These are phyloP conservation scores for Osmanthus fragrans DNA, from an alignment of 257 asterid species.

Conservation along the genomic window DNA sequence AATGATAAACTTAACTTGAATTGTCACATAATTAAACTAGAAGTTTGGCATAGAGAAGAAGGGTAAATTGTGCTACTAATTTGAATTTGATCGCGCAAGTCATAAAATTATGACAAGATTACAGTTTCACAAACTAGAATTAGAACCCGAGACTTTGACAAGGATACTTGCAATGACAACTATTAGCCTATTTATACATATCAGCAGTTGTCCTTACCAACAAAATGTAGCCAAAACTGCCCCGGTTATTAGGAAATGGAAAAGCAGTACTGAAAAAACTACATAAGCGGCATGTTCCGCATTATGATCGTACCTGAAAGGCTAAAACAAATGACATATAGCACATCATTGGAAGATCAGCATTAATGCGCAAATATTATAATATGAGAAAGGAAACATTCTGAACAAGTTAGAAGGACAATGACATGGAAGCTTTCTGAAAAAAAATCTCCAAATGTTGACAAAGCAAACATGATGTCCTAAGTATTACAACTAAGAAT, in stretches of 20 bases:
- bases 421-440: not conserved
- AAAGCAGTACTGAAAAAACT: constrained; percentile 74
- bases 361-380: not conserved
- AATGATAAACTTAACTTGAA: constrained; percentile 7
- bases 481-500: not conserved
- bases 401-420: not conserved
- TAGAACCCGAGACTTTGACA: not conserved
- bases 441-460: not conserved
- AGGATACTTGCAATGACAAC: constrained; percentile 10
- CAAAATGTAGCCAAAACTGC: constrained; percentile 87
- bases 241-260: constrained; percentile 78
- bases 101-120: not conserved
- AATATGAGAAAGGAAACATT: not conserved
- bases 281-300: constrained; percentile 87
- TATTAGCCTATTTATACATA: not conserved
- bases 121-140: constrained; percentile 8
- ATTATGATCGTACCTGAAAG: constrained; percentile 96
- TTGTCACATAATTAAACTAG: not conserved
- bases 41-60: not conserved
- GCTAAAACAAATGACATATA: constrained; percentile 33
- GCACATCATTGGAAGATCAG: constrained; percentile 24
- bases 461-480: not conserved
- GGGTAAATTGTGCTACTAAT: not conserved
- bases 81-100: not conserved
- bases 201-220: constrained; percentile 55